These are phyloP conservation scores for Solanum boliviense DNA, from an alignment of 257 asterid species.

Conservation along the genomic window DNA sequence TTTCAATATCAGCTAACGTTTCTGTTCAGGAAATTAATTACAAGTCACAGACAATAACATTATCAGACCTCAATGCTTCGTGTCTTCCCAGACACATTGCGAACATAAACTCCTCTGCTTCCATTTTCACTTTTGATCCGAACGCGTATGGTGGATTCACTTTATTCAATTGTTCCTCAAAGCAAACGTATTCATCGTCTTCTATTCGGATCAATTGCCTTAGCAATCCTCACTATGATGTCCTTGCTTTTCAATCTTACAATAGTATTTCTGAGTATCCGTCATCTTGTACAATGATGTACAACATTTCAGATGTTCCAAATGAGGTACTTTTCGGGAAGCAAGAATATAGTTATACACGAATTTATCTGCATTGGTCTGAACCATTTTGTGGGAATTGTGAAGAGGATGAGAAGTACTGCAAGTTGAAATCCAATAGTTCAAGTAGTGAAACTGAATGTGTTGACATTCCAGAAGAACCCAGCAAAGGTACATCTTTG, in stretches of 20 bases:
- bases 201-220: constrained; percentile 31
- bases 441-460: constrained; percentile 33
- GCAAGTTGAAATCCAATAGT: constrained; percentile 30
- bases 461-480: constrained; percentile 21
- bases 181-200: background rate
- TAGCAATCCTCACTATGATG: constrained; percentile 14
- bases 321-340: constrained; percentile 11
- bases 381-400: constrained; percentile 45
- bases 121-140: background rate
- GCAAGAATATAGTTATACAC: background rate
- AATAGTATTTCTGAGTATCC: constrained; percentile 13
- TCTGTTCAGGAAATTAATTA: constrained; percentile 14
- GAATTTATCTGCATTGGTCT: constrained; percentile 29
- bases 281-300: constrained; percentile 48
- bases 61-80: constrained; percentile 1
- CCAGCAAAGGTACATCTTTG: background rate
- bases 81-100: constrained; percentile 20
- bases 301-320: constrained; percentile 35
- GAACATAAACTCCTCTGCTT: background rate
- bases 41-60: constrained; percentile 14
- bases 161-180: background rate
- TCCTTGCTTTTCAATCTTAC: constrained; percentile 22
- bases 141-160: background rate
- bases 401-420: constrained; percentile 31
- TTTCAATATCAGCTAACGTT: constrained; percentile 10